Base-by-base conservation (phyloP, 192 early-diverging fungal species). In the Thoreauomyces humboldtii region DNA sequence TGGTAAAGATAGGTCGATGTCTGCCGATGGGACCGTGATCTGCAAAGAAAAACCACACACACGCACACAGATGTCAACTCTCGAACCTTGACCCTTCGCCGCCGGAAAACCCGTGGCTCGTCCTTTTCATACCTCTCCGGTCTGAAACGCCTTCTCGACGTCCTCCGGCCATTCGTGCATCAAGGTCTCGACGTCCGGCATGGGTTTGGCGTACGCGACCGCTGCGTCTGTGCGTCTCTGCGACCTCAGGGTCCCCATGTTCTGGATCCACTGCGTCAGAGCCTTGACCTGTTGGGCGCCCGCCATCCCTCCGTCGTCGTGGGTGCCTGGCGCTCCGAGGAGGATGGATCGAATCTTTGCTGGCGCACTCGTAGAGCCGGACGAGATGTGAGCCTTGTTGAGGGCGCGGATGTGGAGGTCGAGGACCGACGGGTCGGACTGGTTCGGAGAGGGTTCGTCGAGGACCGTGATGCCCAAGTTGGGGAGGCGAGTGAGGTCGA, bases 171-270 rank as follows among this genome's bases (percentile, higher is more conserved):
- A 85, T 31, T 71, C 69, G n/a, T 77, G 65, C 83, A 85, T 85
- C 27, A 85, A 44, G 33, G 57, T 58, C 58, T 85, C 83, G 38
- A 85, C 59, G 46, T 85, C 78, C 12, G 83, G 83, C 82, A 85
- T 81, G 21, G 62, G 28, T 36, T 71, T 53, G 11, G 55, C 28
- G 58, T 73, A 78, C 52, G 69, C 55, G 3, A 77, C 71, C 17
- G 31, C 24, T 9, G 55, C 59, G 41, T 69, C 61, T 0, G 79
- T 77, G 59, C 71, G 79, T 15, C 14, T 27, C 38, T 65, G 56
- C 0, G 45, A 31, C 63, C 85, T 73, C 12, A 84, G 57, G 35
- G 76, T 71, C 32, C 70, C 57, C 7, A 85, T 67, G 36, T 71
- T 82, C 14, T 70, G 52, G 35, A 84, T 72, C 83, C 83, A 85